Evolutionary conservation across 768 basidiomycete species (phyloP), one percentile per base, ranked within the genome.

Genomic region (Hericium alpestre): DNA sequence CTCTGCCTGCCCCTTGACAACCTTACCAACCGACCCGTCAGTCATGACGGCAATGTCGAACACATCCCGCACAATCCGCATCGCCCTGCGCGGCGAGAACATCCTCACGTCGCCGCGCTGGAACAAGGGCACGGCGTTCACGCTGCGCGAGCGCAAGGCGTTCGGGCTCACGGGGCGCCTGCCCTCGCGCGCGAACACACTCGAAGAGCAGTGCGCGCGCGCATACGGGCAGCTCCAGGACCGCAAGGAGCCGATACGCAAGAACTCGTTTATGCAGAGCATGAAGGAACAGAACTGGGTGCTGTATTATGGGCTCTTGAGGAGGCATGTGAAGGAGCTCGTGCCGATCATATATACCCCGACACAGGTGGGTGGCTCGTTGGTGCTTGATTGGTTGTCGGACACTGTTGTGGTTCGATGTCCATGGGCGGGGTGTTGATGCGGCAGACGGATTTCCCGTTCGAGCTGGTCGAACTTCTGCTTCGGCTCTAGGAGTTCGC

Each of bases 41-140:
- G 5, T 32, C 7, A 9, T 7, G 32, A 4, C 32, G 1, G 32
- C 32, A 6, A 32, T 32, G 32, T 6, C 32, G 8, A 4, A 32
- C 32, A 7, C 32, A 1, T 1, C 8, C 32, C 32, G 32, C 32
- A 32, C 9, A 7, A 32, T 10, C 32, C 32, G 32, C 32, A 32
- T 87, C 48, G 77, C 82, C 20, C 71, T 89, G 15, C 78, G 78
- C 37, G 87, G 88, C 9, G 76, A 82, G 3, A 73, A 74, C 3
- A 65, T 93, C 23, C 77, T 93, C 54, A 78, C 76, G 18, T 79
- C 74, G 48, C 84, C 89, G 0, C 76, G 81, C 12, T 85, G 80
- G 69, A 87, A 87, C 75, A 89, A 89, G 70, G 92, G 92, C 15
- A 89, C 84, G 8, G 88, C 79, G 1, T 93, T 93, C 70, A 80